phyloP scores from a whole-genome alignment of 2,329 filamentous ascomycete species.

The Lasiodiplodia theobromae region DNA sequence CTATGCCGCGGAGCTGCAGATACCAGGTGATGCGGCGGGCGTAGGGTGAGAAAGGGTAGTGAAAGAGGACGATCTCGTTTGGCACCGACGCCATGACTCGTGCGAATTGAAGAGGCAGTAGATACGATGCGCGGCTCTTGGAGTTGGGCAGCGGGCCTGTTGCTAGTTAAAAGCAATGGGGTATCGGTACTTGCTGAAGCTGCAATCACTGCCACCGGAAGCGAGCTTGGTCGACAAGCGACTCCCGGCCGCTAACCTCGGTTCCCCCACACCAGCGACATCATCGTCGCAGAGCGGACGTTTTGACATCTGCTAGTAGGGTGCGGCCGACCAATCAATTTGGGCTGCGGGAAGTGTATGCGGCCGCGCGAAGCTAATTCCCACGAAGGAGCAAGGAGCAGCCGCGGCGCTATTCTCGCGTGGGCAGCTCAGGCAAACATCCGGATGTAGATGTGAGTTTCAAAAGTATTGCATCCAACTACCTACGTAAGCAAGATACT shows the following conservation, averaged over 20 bases:
- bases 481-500: no score
- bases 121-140: slow-evolving; percentile 17
- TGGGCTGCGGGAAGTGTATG: neutral
- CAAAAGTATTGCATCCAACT: no score
- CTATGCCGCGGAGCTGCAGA: slow-evolving; percentile 68
- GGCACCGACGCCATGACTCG: slow-evolving; percentile 33
- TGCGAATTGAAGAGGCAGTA: slow-evolving; percentile 9
- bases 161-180: slow-evolving; percentile 17
- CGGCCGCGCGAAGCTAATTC: neutral
- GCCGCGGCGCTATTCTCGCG: no score
- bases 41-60: slow-evolving; percentile 71
- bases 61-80: slow-evolving; percentile 65
- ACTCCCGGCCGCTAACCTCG: slow-evolving; percentile 20
- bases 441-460: no score
- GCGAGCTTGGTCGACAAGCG: slow-evolving; percentile 5
- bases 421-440: no score
- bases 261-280: slow-evolving; percentile 12
- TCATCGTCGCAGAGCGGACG: neutral
- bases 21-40: slow-evolving; percentile 71
- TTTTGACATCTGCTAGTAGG: neutral
- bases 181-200: slow-evolving; percentile 3
- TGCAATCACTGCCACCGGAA: slow-evolving; percentile 1
- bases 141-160: slow-evolving; percentile 24
- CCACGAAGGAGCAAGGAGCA: neutral
- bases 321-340: neutral